phyloP scores from a whole-genome alignment of 352 stramenopile genomes.

The Pythium insidiosum region DNA sequence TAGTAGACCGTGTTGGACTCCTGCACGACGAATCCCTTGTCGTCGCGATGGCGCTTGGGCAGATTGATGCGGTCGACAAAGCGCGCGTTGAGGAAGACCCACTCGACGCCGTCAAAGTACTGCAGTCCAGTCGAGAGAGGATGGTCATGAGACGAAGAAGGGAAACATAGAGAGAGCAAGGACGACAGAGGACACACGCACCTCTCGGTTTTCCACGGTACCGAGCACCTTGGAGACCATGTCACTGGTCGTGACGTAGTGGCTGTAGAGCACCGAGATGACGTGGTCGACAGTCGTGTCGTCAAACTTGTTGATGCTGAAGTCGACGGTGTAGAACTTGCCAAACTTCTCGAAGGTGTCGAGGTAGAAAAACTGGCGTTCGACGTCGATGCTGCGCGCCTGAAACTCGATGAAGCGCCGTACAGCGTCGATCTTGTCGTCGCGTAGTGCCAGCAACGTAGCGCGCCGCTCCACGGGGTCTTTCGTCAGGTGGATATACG shows the following conservation, averaged over 20 bases:
- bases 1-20: constrained; percentile 60
- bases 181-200: constrained; percentile 1
- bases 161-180: neutral
- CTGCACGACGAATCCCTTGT: constrained; percentile 44
- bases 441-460: constrained; percentile 34
- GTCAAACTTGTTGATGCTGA: constrained; percentile 43
- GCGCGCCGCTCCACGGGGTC: constrained; percentile 27
- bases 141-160: neutral
- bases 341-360: constrained; percentile 60
- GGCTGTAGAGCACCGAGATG: constrained; percentile 40
- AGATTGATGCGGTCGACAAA: constrained; percentile 58
- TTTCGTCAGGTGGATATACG: constrained; percentile 38
- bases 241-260: constrained; percentile 46
- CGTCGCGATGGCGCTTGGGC: constrained; percentile 18
- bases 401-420: constrained; percentile 35
- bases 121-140: constrained; percentile 4
- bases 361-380: constrained; percentile 54
- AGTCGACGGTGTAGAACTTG: constrained; percentile 65
- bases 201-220: constrained; percentile 47
- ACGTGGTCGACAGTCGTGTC: constrained; percentile 35
- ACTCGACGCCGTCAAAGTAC: constrained; percentile 51
- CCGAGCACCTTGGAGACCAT: constrained; percentile 43
- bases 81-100: constrained; percentile 43
- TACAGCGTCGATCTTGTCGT: constrained; percentile 37
- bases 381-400: constrained; percentile 35